A percentile compares a stretch with the other conserved stretches of the same genome.
phyloP scores from a whole-genome alignment of 2,329 filamentous ascomycete genomes.

The Paramyrothecium roridum region DNA sequence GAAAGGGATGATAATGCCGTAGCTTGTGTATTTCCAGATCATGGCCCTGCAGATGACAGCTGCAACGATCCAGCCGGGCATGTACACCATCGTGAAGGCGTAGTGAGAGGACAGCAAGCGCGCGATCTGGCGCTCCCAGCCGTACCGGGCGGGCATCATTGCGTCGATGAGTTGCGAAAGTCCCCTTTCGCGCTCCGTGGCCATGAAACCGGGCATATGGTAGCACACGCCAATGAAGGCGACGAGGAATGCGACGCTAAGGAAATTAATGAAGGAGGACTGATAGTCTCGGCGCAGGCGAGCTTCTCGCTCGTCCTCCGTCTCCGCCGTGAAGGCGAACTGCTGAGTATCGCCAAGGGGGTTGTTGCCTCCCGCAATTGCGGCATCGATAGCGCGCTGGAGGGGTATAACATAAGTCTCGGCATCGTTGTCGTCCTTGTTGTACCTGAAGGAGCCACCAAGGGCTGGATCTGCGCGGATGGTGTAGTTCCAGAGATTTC shows the following conservation, averaged over 20 bases:
- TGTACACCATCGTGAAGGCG: slow-evolving; percentile 66
- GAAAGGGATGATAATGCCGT: slow-evolving; percentile 63
- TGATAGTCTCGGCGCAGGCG: slow-evolving; percentile 60
- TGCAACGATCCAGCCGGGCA: slow-evolving; percentile 33
- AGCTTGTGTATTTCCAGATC: slow-evolving; percentile 43
- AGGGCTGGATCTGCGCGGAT: slow-evolving; percentile 61
- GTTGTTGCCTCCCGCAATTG: slow-evolving; percentile 39
- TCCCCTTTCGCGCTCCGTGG: slow-evolving; percentile 66
- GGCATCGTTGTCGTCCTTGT: slow-evolving; percentile 55
- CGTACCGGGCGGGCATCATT: slow-evolving; percentile 65
- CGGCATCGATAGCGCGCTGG: slow-evolving; percentile 64
- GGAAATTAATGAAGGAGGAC: slow-evolving; percentile 59
- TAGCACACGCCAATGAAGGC: slow-evolving; percentile 68
- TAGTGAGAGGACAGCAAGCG: slow-evolving; percentile 57
- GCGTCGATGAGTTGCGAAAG: slow-evolving; percentile 73
- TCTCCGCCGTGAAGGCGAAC: slow-evolving; percentile 27
- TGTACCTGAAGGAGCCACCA: slow-evolving; percentile 51
- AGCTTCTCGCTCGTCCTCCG: slow-evolving; percentile 48
- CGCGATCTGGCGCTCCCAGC: slow-evolving; percentile 37
- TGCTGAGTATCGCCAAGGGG: slow-evolving; percentile 23
- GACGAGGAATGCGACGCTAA: slow-evolving; percentile 66
- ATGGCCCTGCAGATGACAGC: slow-evolving; percentile 31
- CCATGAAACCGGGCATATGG: slow-evolving; percentile 68
- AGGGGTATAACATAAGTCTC: slow-evolving; percentile 67
- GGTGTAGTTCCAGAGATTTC: slow-evolving; percentile 66